Evolutionary conservation across 768 basidiomycete species (phyloP).

Genomic region (Crucibulum laeve): DNA sequence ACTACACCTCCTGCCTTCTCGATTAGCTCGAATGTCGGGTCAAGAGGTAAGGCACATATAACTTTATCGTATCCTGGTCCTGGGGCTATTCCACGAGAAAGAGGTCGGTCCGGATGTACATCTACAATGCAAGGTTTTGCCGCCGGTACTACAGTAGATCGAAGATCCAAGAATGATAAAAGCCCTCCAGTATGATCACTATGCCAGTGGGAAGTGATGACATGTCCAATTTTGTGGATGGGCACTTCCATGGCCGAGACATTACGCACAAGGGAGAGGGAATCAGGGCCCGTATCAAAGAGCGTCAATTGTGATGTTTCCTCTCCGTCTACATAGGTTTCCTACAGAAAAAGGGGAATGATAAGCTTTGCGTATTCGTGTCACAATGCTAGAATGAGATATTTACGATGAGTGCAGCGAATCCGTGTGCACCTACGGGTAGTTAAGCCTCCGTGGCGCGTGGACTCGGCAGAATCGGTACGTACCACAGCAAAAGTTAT

Average conservation of each 20-base stretch:
- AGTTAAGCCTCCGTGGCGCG: not conserved
- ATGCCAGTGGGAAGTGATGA: conserved; percentile 82
- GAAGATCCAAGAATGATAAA: conserved; percentile 54
- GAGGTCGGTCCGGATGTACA: conserved; percentile 73
- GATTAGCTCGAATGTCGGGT: conserved; percentile 72
- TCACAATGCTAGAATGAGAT: not conserved
- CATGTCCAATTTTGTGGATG: conserved; percentile 48
- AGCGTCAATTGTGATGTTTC: conserved; percentile 49
- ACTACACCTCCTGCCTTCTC: conserved; percentile 47
- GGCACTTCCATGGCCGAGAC: conserved; percentile 53
- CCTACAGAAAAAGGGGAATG: conserved; percentile 24
- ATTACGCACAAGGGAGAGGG: conserved; percentile 71
- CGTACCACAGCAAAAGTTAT: conserved; percentile 58
- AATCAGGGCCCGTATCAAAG: conserved; percentile 85
- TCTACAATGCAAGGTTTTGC: conserved; percentile 47
- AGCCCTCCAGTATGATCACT: conserved; percentile 74
- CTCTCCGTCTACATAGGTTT: conserved; percentile 47
- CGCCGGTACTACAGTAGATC: conserved; percentile 15
- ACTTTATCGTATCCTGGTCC: conserved; percentile 56
- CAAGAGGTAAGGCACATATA: conserved; percentile 55
- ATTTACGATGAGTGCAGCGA: conserved; percentile 74
- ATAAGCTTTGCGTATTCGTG: not conserved
- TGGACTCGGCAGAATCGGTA: not conserved
- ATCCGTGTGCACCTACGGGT: conserved; percentile 70
- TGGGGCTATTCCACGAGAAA: conserved; percentile 69